Conservation (phyloP, 1,139 yeast species). For the Taiozyma sp. region DNA sequence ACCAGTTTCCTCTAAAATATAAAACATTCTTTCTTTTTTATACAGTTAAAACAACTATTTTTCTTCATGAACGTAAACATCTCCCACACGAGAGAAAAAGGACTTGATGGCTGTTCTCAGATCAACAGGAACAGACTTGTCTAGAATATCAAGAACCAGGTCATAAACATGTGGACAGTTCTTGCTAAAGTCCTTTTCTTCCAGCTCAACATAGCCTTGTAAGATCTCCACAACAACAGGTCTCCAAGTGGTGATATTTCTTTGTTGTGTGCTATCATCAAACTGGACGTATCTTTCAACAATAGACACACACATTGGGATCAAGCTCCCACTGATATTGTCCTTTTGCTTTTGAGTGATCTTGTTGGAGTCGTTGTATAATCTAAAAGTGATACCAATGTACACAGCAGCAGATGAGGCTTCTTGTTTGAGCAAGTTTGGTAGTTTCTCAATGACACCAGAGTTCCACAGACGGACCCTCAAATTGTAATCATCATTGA, state of each 20-base stretch:
- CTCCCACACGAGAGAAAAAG: slow-evolving; percentile 71
- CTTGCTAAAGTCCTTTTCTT: slow-evolving; percentile 64
- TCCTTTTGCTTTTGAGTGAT: slow-evolving; percentile 33
- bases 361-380: slow-evolving; percentile 60
- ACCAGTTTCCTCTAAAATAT: background rate
- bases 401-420: slow-evolving; percentile 86
- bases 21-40: background rate
- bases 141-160: slow-evolving; percentile 60
- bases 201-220: slow-evolving; percentile 76
- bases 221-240: slow-evolving; percentile 88
- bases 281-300: slow-evolving; percentile 65
- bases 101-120: slow-evolving; percentile 62
- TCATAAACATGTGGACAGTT: slow-evolving; percentile 67
- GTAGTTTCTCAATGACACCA: slow-evolving; percentile 88
- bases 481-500: slow-evolving; percentile 85
- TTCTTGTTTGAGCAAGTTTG: slow-evolving; percentile 89
- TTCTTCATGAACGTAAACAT: slow-evolving; percentile 35
- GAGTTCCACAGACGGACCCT: slow-evolving; percentile 87
- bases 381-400: slow-evolving; percentile 72
- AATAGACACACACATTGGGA: slow-evolving; percentile 70
- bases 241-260: slow-evolving; percentile 81
- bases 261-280: slow-evolving; percentile 72
- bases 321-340: slow-evolving; percentile 33
- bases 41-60: background rate
- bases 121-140: slow-evolving; percentile 66